phyloP scores from a whole-genome alignment of 352 stramenopile genomes.

The Globisporangium rhizosaccharum region DNA sequence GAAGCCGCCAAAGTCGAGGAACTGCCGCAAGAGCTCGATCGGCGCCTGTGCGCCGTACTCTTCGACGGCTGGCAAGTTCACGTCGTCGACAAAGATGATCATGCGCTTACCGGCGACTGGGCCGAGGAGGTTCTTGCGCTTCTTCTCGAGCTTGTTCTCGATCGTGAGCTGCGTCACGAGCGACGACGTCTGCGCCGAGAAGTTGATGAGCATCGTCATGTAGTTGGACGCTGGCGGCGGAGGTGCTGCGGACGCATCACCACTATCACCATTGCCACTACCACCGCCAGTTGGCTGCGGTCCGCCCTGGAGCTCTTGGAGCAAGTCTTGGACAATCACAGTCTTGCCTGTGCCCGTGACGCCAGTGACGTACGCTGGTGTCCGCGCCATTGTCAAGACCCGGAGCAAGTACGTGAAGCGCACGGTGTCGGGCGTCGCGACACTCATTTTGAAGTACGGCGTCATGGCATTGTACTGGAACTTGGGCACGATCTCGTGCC shows the following conservation, averaged over 20 bases:
- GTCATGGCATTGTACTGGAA: slow-evolving; percentile 56
- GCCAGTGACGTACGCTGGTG: slow-evolving; percentile 86
- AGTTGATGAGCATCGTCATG: slow-evolving; percentile 87
- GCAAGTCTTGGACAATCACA: slow-evolving; percentile 77
- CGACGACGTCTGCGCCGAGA: slow-evolving; percentile 88
- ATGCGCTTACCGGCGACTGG: slow-evolving; percentile 83
- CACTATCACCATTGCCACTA: slow-evolving; percentile 9
- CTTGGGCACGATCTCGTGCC: slow-evolving; percentile 58
- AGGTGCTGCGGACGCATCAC: slow-evolving; percentile 14
- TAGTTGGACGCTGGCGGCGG: slow-evolving; percentile 32
- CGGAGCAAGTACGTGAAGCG: slow-evolving; percentile 57
- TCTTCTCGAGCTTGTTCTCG: slow-evolving; percentile 93
- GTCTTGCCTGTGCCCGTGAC: slow-evolving; percentile 89
- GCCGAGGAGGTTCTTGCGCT: slow-evolving; percentile 92
- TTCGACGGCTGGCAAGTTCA: slow-evolving; percentile 93
- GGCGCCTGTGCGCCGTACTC: slow-evolving; percentile 93
- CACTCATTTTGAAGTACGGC: slow-evolving; percentile 80
- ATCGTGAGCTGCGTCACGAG: slow-evolving; percentile 89
- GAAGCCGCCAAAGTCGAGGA: slow-evolving; percentile 94
- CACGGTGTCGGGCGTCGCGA: slow-evolving; percentile 69
- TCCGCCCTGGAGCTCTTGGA: slow-evolving; percentile 43
- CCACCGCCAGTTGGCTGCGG: slow-evolving; percentile 11
- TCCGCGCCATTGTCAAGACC: slow-evolving; percentile 52
- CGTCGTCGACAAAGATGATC: slow-evolving; percentile 94
- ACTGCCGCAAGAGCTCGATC: slow-evolving; percentile 92